Conservation (phyloP, 768 basidiomycete genomes). For the Hypsizygus marmoreus region DNA sequence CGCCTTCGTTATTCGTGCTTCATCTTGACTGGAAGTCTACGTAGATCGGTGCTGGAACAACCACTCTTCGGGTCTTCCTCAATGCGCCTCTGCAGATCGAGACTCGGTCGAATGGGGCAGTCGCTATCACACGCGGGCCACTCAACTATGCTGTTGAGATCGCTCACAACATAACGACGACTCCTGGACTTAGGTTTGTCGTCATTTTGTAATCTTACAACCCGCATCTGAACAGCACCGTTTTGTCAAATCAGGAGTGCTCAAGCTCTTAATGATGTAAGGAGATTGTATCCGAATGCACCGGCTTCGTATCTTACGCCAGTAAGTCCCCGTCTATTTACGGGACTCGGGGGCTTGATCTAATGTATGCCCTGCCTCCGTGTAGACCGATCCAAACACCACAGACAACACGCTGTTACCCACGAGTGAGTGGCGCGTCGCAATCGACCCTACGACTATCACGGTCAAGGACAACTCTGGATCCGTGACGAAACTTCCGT, state of each 20-base stretch:
- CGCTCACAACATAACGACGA: constrained; percentile 32
- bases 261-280: constrained; percentile 37
- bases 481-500: constrained; percentile 30
- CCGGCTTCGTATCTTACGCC: constrained; percentile 36
- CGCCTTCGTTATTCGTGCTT: neutral
- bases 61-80: constrained; percentile 30
- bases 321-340: constrained; percentile 23
- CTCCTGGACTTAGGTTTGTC: constrained; percentile 32
- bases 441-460: constrained; percentile 40
- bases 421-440: constrained; percentile 38
- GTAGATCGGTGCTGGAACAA: constrained; percentile 26
- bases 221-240: neutral
- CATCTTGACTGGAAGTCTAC: constrained; percentile 2
- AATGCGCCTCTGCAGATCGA: constrained; percentile 36
- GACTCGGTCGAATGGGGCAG: constrained; percentile 34
- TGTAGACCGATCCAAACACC: constrained; percentile 40
- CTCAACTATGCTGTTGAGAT: constrained; percentile 42
- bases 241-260: constrained; percentile 28
- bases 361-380: neutral
- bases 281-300: constrained; percentile 36
- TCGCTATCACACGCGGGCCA: constrained; percentile 38
- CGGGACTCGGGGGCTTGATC: too few species aligned
- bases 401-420: constrained; percentile 40
- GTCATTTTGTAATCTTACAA: neutral
- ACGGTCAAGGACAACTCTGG: constrained; percentile 31